A percentile compares a stretch with the other conserved stretches of the same genome.
These are phyloP conservation scores for Scalesia atractyloides DNA, from an alignment of 129 eudicot species.

Conservation along the genomic window DNA sequence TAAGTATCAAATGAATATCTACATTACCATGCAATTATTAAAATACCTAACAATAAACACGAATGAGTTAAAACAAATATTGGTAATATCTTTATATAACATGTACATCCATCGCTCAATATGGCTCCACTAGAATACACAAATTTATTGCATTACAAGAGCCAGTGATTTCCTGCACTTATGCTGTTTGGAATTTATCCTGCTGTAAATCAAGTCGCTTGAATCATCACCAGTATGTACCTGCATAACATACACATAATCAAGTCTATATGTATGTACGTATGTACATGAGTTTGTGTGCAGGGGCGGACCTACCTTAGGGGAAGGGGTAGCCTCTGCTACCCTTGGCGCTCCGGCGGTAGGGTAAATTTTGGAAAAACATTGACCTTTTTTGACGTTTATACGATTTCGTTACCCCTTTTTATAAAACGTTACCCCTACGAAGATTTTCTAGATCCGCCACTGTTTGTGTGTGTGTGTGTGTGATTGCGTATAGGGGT, in stretches of 20 bases:
- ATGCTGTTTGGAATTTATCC: slow-evolving; percentile 18
- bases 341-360: too few relatives aligned
- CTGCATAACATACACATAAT: slow-evolving; percentile 1
- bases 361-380: too few relatives aligned
- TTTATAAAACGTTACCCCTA: too few relatives aligned
- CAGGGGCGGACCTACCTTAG: too few relatives aligned
- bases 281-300: not conserved
- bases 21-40: slow-evolving; percentile 21
- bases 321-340: too few relatives aligned
- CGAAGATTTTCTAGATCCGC: too few relatives aligned
- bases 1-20: slow-evolving; percentile 7
- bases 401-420: too few relatives aligned
- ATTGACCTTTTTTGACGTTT: too few relatives aligned
- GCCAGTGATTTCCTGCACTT: slow-evolving; percentile 24
- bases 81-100: slow-evolving; percentile 13
- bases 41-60: slow-evolving; percentile 5
- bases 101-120: slow-evolving; percentile 29
- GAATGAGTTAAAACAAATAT: not conserved
- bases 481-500: not conserved
- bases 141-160: slow-evolving; percentile 20
- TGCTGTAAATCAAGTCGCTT: slow-evolving; percentile 7
- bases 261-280: not conserved
- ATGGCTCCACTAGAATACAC: slow-evolving; percentile 27
- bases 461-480: not conserved
- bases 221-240: slow-evolving; percentile 22